These are phyloP conservation scores for Nicotiana sylvestris DNA, from an alignment of 257 asterid genomes.

Conservation along the genomic window DNA sequence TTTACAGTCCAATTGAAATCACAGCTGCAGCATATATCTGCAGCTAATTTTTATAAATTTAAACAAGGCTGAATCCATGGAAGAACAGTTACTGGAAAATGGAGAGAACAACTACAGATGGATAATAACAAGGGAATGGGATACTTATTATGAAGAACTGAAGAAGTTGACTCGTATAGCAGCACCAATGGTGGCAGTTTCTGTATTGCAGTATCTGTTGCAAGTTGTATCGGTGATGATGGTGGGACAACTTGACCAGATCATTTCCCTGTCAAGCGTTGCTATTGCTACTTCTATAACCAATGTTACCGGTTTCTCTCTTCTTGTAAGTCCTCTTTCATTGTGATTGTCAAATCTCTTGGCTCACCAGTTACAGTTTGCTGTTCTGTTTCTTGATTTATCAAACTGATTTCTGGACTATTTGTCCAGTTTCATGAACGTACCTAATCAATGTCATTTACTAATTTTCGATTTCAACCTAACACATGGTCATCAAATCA, in stretches of 20 bases:
- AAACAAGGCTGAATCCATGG: background rate
- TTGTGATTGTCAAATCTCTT: background rate
- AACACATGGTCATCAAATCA: background rate
- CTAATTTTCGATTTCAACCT: background rate
- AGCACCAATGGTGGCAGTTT: constrained; percentile 48
- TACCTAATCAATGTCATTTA: too few relatives aligned
- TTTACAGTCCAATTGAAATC: background rate
- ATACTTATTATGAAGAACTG: constrained; percentile 27
- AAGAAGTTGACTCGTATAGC: constrained; percentile 34
- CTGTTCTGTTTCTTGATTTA: background rate
- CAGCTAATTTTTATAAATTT: background rate
- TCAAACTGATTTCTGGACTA: too few relatives aligned
- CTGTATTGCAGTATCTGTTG: constrained; percentile 35
- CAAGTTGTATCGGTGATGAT: constrained; percentile 43
- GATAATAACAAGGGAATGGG: background rate
- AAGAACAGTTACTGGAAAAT: constrained; percentile 11
- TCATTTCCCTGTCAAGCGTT: constrained; percentile 30
- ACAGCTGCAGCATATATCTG: background rate
- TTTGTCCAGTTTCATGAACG: too few relatives aligned
- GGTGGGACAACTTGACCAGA: constrained; percentile 47
- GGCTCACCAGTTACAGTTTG: background rate
- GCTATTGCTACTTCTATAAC: constrained; percentile 45
- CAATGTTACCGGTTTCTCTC: constrained; percentile 40
- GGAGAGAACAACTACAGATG: constrained; percentile 4
- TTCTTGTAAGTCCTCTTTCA: constrained; percentile 19